A percentile compares a stretch with the other conserved stretches of the same genome.
Conservation (phyloP, 2,329 filamentous ascomycete species). For the Cercospora canescens region DNA sequence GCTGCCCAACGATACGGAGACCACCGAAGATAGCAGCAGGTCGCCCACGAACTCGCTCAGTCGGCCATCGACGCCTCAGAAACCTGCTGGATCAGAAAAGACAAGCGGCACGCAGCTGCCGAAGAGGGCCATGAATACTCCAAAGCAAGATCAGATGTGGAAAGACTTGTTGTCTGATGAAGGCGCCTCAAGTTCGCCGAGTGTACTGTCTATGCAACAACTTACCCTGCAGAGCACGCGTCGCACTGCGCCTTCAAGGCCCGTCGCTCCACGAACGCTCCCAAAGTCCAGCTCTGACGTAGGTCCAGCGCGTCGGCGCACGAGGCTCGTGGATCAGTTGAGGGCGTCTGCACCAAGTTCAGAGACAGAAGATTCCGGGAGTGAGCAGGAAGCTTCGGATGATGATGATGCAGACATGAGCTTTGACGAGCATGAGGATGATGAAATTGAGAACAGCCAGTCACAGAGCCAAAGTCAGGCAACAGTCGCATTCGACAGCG, state of each 20-base stretch:
- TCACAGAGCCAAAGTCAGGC: slow-evolving; percentile 21
- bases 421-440: slow-evolving; percentile 10
- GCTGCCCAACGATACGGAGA: slow-evolving; percentile 27
- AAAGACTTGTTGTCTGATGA: slow-evolving; percentile 30
- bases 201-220: slow-evolving; percentile 26
- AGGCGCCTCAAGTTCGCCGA: slow-evolving; percentile 24
- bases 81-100: slow-evolving; percentile 7
- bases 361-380: slow-evolving; percentile 22
- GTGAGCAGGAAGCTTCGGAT: slow-evolving; percentile 21
- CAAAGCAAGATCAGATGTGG: slow-evolving; percentile 36
- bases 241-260: neutral
- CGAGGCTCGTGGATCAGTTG: slow-evolving; percentile 36
- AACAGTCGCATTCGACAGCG: slow-evolving; percentile 23
- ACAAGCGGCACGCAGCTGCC: slow-evolving; percentile 19
- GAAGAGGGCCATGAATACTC: slow-evolving; percentile 26
- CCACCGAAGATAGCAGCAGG: slow-evolving; percentile 20
- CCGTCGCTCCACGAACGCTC: slow-evolving; percentile 13
- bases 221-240: slow-evolving; percentile 23
- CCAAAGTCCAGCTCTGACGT: slow-evolving; percentile 30
- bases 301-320: slow-evolving; percentile 21
- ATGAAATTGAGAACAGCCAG: slow-evolving; percentile 5
- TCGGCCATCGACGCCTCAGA: slow-evolving; percentile 25
- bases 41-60: slow-evolving; percentile 23
- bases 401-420: slow-evolving; percentile 23
- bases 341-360: slow-evolving; percentile 32